Percentiles rank a stretch among this genome's conserved stretches.
Evolutionary conservation across 2,329 filamentous ascomycete species (phyloP).

Genomic region (Beauveria varroae): DNA sequence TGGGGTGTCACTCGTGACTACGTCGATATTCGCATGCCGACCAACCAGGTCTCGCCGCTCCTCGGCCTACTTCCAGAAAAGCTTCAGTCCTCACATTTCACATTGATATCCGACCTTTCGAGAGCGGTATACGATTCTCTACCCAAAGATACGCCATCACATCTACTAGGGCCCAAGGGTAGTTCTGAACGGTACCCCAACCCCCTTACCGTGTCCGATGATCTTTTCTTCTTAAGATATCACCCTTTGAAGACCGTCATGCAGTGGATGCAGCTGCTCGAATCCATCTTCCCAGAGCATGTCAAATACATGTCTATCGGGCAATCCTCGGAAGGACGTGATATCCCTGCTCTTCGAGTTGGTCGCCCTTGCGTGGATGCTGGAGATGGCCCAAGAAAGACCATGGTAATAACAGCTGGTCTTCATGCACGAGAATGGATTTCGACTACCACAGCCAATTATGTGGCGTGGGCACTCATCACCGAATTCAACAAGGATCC

Average conservation of each 20-base stretch:
- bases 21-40: constrained; percentile 75
- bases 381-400: constrained; percentile 51
- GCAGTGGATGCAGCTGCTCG: constrained; percentile 87
- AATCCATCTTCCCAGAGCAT: constrained; percentile 82
- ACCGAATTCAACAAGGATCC: constrained; percentile 69
- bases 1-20: constrained; percentile 80
- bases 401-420: constrained; percentile 75
- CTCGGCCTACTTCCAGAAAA: constrained; percentile 70
- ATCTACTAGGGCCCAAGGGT: constrained; percentile 18
- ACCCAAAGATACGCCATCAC: constrained; percentile 17
- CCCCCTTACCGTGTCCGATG: constrained; percentile 40
- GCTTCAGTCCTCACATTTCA: constrained; percentile 62
- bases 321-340: constrained; percentile 78
- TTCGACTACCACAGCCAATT: constrained; percentile 82
- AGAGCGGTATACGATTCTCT: constrained; percentile 59
- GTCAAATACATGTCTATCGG: constrained; percentile 70
- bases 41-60: constrained; percentile 69
- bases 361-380: constrained; percentile 47
- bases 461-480: constrained; percentile 81
- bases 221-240: constrained; percentile 88
- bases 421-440: constrained; percentile 98
- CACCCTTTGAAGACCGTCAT: constrained; percentile 74
- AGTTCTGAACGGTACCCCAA: constrained; percentile 22
- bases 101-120: constrained; percentile 73
- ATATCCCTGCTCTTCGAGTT: constrained; percentile 75